Evolutionary conservation across 2,329 filamentous ascomycete genomes (phyloP), one percentile per base, ranked within the genome.

Genomic region (Venturia aucupariae): DNA sequence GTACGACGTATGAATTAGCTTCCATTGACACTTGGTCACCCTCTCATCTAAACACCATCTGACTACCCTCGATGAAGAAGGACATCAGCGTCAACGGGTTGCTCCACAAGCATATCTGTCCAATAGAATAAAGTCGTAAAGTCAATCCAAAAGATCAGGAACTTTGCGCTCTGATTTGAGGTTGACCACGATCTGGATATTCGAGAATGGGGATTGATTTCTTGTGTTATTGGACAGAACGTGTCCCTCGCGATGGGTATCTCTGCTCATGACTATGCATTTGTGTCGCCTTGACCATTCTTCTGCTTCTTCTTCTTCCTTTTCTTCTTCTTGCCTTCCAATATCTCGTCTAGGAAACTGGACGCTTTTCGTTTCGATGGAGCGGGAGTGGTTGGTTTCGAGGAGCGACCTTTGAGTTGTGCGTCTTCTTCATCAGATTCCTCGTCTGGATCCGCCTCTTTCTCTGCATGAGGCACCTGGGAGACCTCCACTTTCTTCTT

Each of bases 281-380:
- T 35, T 6, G 30, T 10, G 17, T 22, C 67, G 38, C 64, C 64
- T 27, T 62, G 42, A 41, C 65, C 62, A 64, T 73, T 71, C 48
- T 72, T 67, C 70, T 77, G 77, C 70, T 75, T 76, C 67, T 75
- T 76, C 70, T 77, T 79, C 70, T 80, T 80, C 74, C 27, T 51
- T 17, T 83, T 84, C 67, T 78, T 81, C 8, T 78, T 77, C 42
- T 78, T 77, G 65, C 79, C 74, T 3, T 73, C 74, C 1, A 81
- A 71, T 19, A 85, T 71, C 67, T 85, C 81, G 70, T 86, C 83
- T 30, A 86, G 73, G 68, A 81, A 85, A 66, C 77, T 83, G 17
- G 70, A 75, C 1, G 74, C 74, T 62, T 54, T 65, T 35, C 61
- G 61, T 35, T 63, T 65, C 41, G 64, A 38, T 6, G 63, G 65